Percentiles rank a stretch among this genome's conserved stretches.
Evolutionary conservation across 73 alveolate genomes (phyloP).

Genomic region (Durusdinium trenchii): DNA sequence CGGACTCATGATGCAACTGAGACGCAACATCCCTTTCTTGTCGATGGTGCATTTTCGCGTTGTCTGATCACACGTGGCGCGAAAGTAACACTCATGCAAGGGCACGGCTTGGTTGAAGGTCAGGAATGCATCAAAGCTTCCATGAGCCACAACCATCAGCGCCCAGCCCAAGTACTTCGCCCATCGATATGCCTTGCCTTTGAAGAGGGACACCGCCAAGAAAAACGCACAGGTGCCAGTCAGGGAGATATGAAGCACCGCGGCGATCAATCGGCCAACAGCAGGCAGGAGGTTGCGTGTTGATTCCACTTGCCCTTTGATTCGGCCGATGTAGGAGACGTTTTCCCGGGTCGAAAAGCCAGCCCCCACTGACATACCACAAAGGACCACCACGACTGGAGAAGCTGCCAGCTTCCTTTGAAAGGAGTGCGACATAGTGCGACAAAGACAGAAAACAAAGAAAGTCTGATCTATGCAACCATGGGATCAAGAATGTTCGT

Average conservation of each 20-base stretch:
- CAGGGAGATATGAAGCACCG: background rate
- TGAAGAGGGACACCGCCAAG: background rate
- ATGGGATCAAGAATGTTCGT: too few relatives aligned
- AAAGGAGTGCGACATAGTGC: background rate
- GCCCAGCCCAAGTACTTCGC: background rate
- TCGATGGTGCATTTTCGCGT: background rate
- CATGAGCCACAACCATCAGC: background rate
- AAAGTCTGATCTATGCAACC: too few relatives aligned
- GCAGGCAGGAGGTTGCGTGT: background rate
- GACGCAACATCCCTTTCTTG: too few relatives aligned
- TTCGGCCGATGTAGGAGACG: background rate
- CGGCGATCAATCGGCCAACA: background rate
- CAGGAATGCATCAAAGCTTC: background rate
- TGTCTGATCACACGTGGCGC: background rate
- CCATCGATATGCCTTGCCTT: background rate
- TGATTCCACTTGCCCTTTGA: background rate
- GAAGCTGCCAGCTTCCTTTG: background rate
- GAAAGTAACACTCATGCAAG: background rate
- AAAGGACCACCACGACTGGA: background rate
- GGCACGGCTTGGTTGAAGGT: background rate
- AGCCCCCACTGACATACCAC: background rate
- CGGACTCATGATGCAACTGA: too few relatives aligned
- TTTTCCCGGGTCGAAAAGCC: background rate
- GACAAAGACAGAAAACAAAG: too few relatives aligned
- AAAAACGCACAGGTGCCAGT: background rate